Conservation (phyloP, 2,329 filamentous ascomycete species). For the Aspergillus sp. region DNA sequence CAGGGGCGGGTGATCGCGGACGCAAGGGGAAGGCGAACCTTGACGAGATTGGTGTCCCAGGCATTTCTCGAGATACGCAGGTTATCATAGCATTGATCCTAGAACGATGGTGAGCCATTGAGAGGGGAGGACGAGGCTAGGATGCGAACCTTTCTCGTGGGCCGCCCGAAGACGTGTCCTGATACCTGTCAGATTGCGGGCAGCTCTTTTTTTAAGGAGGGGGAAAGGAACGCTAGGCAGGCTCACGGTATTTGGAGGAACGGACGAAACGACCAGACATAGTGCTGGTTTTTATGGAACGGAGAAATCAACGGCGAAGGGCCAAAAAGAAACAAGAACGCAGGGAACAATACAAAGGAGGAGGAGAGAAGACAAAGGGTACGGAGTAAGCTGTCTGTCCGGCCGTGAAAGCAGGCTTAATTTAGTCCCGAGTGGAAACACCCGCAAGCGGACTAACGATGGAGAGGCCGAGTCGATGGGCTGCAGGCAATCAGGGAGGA, state of each 20-base stretch:
- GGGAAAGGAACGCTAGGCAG: constrained; percentile 11
- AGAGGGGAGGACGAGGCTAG: not conserved
- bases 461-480: not conserved
- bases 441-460: constrained; percentile 10
- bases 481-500: not conserved
- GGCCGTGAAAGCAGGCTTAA: not conserved
- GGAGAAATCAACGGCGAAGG: constrained; percentile 14
- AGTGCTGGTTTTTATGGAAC: constrained; percentile 14
- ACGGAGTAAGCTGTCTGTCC: constrained; percentile 6
- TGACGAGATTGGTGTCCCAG: constrained; percentile 98
- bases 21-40: constrained; percentile 60
- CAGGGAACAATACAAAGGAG: constrained; percentile 9
- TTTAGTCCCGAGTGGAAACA: constrained; percentile 11
- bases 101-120: constrained; percentile 8
- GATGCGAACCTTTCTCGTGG: constrained; percentile 71
- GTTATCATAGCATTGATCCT: constrained; percentile 98
- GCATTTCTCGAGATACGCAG: constrained; percentile 96
- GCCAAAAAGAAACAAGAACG: constrained; percentile 10
- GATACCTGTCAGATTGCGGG: constrained; percentile 34
- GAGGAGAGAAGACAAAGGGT: constrained; percentile 3
- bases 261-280: constrained; percentile 74
- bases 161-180: constrained; percentile 98
- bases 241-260: constrained; percentile 71
- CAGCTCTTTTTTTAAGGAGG: constrained; percentile 15
- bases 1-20: constrained; percentile 17